Evolutionary conservation across 257 asterid species (phyloP).

Genomic region (Salvia hispanica): DNA sequence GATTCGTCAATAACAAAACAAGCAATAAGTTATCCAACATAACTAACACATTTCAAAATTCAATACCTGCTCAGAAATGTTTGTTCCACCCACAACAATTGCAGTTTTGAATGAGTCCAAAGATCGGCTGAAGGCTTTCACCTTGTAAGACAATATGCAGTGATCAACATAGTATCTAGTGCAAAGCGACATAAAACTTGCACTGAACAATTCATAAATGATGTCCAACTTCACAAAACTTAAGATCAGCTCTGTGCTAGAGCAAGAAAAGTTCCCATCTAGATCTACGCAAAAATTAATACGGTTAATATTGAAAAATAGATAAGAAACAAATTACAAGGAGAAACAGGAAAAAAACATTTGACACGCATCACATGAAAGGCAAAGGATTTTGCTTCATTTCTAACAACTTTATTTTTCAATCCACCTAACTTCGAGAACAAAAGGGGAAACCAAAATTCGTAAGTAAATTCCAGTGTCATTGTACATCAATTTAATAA

Average conservation of each 20-base stretch:
- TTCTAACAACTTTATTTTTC: not conserved
- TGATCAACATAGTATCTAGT: constrained; percentile 17
- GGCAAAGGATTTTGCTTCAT: not conserved
- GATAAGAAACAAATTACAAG: constrained; percentile 12
- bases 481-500: not conserved
- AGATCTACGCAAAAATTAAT: constrained; percentile 6
- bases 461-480: constrained; percentile 1
- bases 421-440: constrained; percentile 11
- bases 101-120: constrained; percentile 75
- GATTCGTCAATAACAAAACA: constrained; percentile 17
- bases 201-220: constrained; percentile 18
- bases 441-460: not conserved
- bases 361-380: constrained; percentile 1
- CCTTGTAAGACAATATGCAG: constrained; percentile 50
- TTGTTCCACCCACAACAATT: constrained; percentile 87
- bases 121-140: constrained; percentile 85
- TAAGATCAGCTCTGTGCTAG: constrained; percentile 5
- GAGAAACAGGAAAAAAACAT: constrained; percentile 1
- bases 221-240: constrained; percentile 22
- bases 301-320: not conserved
- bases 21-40: constrained; percentile 9
- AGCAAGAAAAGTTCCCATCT: constrained; percentile 6
- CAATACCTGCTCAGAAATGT: constrained; percentile 77
- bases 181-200: constrained; percentile 24
- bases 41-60: constrained; percentile 26